phyloP scores from a whole-genome alignment of 1,139 yeast species.

The Debaryomyces udenii region DNA sequence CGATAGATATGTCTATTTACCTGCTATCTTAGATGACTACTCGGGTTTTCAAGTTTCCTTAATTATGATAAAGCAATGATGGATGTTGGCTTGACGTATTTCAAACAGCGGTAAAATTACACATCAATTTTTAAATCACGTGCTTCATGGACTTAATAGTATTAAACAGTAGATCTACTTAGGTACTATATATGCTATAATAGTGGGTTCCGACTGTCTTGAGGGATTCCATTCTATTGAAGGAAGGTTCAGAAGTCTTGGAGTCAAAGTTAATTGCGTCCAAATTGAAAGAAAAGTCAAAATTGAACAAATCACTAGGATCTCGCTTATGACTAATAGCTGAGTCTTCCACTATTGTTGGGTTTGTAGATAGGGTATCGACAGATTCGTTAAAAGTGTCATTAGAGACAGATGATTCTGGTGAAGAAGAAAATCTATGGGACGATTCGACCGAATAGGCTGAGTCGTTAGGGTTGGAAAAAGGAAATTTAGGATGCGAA shows the following conservation, averaged over 20 bases:
- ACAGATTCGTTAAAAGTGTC: slow-evolving; percentile 24
- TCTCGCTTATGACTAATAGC: slow-evolving; percentile 7
- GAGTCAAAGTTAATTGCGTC: background rate
- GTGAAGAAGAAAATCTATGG: slow-evolving; percentile 15
- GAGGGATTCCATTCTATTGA: slow-evolving; percentile 6
- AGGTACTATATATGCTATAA: slow-evolving; percentile 8
- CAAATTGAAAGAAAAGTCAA: slow-evolving; percentile 11
- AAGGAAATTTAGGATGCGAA: slow-evolving; percentile 9
- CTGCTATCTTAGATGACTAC: background rate
- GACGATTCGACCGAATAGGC: slow-evolving; percentile 13
- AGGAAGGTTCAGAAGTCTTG: background rate
- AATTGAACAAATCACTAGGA: slow-evolving; percentile 6
- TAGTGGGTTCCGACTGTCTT: slow-evolving; percentile 6
- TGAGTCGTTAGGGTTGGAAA: slow-evolving; percentile 7
- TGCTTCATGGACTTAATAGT: background rate
- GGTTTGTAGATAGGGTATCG: slow-evolving; percentile 25
- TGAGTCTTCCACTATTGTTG: slow-evolving; percentile 16
- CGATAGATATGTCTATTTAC: slow-evolving; percentile 4
- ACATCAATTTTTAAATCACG: slow-evolving; percentile 8
- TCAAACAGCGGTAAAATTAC: slow-evolving; percentile 5
- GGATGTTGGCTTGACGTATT: background rate
- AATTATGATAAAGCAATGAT: slow-evolving; percentile 6
- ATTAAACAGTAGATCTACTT: slow-evolving; percentile 1
- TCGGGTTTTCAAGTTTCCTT: slow-evolving; percentile 1
- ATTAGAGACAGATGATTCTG: slow-evolving; percentile 13